Percentiles rank a stretch among this genome's conserved stretches.
These are phyloP conservation scores for Sclerotinia glacialis DNA, from an alignment of 2,329 filamentous ascomycete genomes.

Conservation along the genomic window DNA sequence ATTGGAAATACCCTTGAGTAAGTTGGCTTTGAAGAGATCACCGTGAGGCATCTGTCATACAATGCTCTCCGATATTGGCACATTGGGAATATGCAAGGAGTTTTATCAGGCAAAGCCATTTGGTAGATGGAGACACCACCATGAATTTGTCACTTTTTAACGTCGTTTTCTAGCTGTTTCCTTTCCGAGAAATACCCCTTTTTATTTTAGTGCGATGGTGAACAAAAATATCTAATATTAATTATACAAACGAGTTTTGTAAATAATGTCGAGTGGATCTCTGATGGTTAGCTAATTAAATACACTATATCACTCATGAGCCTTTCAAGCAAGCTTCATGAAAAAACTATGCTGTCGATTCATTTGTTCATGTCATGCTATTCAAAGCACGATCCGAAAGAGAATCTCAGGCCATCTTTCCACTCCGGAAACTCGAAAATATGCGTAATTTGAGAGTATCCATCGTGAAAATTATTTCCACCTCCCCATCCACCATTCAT, in stretches of 20 bases:
- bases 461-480: no score
- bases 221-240: not conserved
- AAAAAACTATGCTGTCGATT: not conserved
- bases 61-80: not conserved
- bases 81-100: not conserved
- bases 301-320: not conserved
- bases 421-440: no score
- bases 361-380: not conserved
- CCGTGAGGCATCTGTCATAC: not conserved
- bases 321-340: no score
- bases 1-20: not conserved
- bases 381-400: no score
- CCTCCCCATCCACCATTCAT: no score
- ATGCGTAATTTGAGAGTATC: no score
- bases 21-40: not conserved
- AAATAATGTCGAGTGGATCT: not conserved
- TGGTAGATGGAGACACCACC: not conserved
- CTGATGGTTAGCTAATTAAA: not conserved
- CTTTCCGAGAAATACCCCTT: not conserved
- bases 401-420: no score
- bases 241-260: not conserved
- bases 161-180: no score
- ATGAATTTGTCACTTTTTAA: not conserved
- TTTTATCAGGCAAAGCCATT: not conserved
- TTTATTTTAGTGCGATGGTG: not conserved